Evolutionary conservation across 306 rosid species (phyloP).

Genomic region (Cucurbita argyrosperma): DNA sequence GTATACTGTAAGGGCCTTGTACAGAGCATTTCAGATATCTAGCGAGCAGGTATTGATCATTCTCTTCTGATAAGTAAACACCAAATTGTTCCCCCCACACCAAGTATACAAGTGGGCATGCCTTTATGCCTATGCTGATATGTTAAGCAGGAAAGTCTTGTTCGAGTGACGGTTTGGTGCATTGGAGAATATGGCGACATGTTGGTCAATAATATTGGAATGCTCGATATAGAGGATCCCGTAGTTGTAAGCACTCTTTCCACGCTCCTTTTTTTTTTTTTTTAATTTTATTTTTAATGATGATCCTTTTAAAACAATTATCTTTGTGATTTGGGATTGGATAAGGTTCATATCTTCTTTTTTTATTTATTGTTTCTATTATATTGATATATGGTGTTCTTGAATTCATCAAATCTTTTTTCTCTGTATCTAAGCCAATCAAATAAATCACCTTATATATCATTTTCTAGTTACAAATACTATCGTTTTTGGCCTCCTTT

Average conservation of each 20-base stretch:
- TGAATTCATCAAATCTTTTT: background rate
- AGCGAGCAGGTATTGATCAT: conserved; percentile 64
- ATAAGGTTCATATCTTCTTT: background rate
- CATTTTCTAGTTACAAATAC: background rate
- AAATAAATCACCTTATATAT: background rate
- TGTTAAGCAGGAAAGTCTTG: conserved; percentile 72
- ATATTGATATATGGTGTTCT: background rate
- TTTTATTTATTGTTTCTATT: background rate
- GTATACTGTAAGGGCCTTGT: conserved; percentile 73
- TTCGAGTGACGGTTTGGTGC: conserved; percentile 98
- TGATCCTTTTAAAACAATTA: background rate
- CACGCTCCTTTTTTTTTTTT: background rate
- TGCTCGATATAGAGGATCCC: conserved; percentile 84
- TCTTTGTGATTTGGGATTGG: too few species aligned
- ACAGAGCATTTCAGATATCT: conserved; percentile 67
- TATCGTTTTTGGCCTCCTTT: background rate
- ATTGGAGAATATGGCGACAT: conserved; percentile 93
- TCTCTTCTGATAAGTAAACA: conserved; percentile 11
- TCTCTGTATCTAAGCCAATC: background rate
- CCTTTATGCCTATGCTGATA: conserved; percentile 1
- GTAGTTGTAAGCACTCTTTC: conserved; percentile 49
- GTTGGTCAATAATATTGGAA: conserved; percentile 67
- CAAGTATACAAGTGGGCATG: background rate
- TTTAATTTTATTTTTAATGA: background rate
- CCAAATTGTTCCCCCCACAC: background rate